Base-by-base conservation (phyloP, 2,329 filamentous ascomycete genomes). In the Pseudogymnoascus sp. region DNA sequence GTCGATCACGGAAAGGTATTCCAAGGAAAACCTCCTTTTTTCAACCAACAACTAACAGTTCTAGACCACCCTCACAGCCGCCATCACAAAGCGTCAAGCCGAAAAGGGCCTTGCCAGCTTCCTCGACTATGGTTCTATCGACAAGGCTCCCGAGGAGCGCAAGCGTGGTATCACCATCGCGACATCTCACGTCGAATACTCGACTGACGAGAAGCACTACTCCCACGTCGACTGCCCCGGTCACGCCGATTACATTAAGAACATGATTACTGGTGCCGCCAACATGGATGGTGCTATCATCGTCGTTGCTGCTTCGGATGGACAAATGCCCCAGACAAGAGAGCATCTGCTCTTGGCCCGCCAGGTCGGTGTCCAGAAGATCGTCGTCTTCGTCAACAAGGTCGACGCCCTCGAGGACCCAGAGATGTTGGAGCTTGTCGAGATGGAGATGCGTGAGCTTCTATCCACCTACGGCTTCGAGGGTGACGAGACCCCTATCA, bases 181-280 rank as follows among this genome's bases (percentile, higher is more conserved):
- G 65, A 96, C 95, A 63, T 91, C 95, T 70, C 95, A 99, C 81
- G 96, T 99, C 81, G 95, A 99, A 83, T 99, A 97, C 83, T 81
- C 91, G 72, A 99, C 95, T 77, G 91, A 96, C 0, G 83, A 83
- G 76, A 89, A 95, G 75, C 95, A 99, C 83, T 99, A 99, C 82
- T 95, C 95, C 73, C 95, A 99, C 86, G 95, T 99, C 82, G 95
- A 99, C 86, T 99, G 95, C 80, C 95, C 95, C 65, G 95, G 95
- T 80, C 95, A 99, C 88, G 95, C 95, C 80, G 95, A 99, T 91
- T 99, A 99, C 85, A 97, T 99, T 83, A 99, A 99, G 87, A 99
- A 99, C 88, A 99, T 99, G 95, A 99, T 99, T 78, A 99, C 95
- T 70, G 95, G 95, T 87, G 93, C 95, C 67, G 93, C 96, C 73